A percentile compares a stretch with the other conserved stretches of the same genome.
Evolutionary conservation across 768 basidiomycete species (phyloP).

Genomic region (Pleurotus tuber-regium): DNA sequence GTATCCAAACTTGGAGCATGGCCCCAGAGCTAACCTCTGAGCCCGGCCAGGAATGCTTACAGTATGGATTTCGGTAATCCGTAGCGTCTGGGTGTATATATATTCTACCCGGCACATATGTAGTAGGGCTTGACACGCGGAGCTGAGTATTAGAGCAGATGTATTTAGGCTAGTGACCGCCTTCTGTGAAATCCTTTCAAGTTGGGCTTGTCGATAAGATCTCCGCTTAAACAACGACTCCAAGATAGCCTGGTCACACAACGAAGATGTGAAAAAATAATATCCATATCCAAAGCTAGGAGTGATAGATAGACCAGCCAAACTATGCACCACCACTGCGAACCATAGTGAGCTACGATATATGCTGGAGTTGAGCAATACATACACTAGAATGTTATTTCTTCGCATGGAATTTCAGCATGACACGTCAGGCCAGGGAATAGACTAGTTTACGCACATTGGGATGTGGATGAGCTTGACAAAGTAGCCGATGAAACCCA

Average conservation of each 20-base stretch:
- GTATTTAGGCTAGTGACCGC: too few relatives aligned
- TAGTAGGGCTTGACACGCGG: too few relatives aligned
- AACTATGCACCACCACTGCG: constrained; percentile 73
- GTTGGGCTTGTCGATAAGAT: too few relatives aligned
- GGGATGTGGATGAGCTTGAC: constrained; percentile 98
- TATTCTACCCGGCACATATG: too few relatives aligned
- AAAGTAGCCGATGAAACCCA: constrained; percentile 99
- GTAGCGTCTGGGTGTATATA: too few relatives aligned
- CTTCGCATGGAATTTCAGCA: constrained; percentile 36
- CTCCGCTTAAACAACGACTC: too few relatives aligned
- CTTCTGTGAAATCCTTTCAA: too few relatives aligned
- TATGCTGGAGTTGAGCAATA: constrained; percentile 20
- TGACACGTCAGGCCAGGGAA: too few relatives aligned
- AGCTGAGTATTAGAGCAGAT: too few relatives aligned
- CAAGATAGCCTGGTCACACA: too few relatives aligned
- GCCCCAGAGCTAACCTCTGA: constrained; percentile 6
- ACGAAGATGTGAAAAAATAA: constrained; percentile 18
- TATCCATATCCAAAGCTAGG: constrained; percentile 16
- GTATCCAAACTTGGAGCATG: not conserved
- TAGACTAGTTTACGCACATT: constrained; percentile 79
- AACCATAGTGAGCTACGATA: constrained; percentile 22
- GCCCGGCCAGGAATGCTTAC: constrained; percentile 9
- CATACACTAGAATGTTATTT: constrained; percentile 98
- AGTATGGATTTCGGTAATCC: not conserved
- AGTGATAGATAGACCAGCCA: constrained; percentile 4